Conservation (phyloP, 106 monocot genomes). For the Phalaenopsis aphrodite region DNA sequence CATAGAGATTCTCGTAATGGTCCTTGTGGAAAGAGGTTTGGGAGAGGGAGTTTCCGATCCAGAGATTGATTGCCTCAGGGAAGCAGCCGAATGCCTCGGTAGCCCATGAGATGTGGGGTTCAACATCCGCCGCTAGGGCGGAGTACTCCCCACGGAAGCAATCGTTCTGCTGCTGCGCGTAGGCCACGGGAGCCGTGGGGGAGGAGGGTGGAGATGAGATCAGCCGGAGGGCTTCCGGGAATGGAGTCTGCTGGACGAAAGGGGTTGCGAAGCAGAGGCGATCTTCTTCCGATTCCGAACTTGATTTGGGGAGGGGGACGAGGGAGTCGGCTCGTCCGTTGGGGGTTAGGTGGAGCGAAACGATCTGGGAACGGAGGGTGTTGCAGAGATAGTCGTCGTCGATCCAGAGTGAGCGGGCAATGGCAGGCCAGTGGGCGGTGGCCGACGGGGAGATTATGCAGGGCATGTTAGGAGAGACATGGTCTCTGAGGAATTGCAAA, state of each 20-base stretch:
- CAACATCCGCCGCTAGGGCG: conserved; percentile 54
- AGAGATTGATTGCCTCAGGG: conserved; percentile 88
- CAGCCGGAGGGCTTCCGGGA: conserved; percentile 39
- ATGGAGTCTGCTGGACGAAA: conserved; percentile 29
- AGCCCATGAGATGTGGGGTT: conserved; percentile 65
- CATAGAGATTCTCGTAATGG: conserved; percentile 95
- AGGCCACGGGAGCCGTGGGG: conserved; percentile 31
- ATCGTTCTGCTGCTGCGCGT: conserved; percentile 91
- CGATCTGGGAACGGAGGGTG: conserved; percentile 26
- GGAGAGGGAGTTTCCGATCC: conserved; percentile 72
- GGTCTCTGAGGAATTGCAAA: no score
- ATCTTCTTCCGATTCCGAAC: no score
- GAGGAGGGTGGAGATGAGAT: conserved; percentile 20
- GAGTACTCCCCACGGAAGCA: conserved; percentile 74
- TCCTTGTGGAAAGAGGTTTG: conserved; percentile 91
- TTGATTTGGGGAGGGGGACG: conserved; percentile 18
- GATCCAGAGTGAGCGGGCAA: conserved; percentile 37
- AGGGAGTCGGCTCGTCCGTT: conserved; percentile 87
- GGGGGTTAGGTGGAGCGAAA: conserved; percentile 91
- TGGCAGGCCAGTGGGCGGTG: no score
- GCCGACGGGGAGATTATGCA: no score
- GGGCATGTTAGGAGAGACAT: no score
- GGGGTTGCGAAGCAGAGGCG: conserved; percentile 65
- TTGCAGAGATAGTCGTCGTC: conserved; percentile 48
- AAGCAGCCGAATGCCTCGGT: conserved; percentile 62